Evolutionary conservation across 2,329 filamentous ascomycete genomes (phyloP), one percentile per base, ranked within the genome.

Genomic region (Botryotinia calthae): DNA sequence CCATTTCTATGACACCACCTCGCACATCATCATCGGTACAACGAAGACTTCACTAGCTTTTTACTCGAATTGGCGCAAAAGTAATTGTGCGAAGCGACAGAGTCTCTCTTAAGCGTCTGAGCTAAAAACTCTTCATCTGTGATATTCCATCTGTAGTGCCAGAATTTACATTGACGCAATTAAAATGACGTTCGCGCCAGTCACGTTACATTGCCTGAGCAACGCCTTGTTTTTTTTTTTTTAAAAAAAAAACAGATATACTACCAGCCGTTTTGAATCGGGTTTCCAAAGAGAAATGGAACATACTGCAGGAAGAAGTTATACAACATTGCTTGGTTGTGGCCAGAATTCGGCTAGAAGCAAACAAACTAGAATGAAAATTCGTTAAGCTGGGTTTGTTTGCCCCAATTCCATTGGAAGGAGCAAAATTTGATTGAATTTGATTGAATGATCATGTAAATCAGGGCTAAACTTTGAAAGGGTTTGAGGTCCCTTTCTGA

Each of bases 291-390:
- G 34, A 68, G 18, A 68, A n/a, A 14, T 66, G 28, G 65, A n/a
- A 42, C 28, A 51, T 56, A 42, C 37, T 68, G 65, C 65, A 68
- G 37, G 31, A 28, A 37, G 48, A 31, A 68, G 70, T 72, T 68
- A 63, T 72, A 68, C 70, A 72, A 48, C 62, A 67, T 67, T 37
- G 48, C 48, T 68, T 68, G 65, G 48, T 56, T 65, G 44, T 48
- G 18, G 65, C 37, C 20, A 10, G 34, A 56, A 56, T 68, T 56
- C 51, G 34, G 48, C 48, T 58, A 20, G n/a, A 56, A 68, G 65
- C 65, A 68, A 68, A 68, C 65, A 68, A 56, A 56, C 37, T 31
- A 68, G 51, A 48, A 31, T 56, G 65, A 37, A 31, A 56, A 56
- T 56, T 58, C 18, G 48, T 31, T 37, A 44, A 56, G 65, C 48